phyloP scores from a whole-genome alignment of 345 rosid genomes.

The Euphorbia pulcherrima region DNA sequence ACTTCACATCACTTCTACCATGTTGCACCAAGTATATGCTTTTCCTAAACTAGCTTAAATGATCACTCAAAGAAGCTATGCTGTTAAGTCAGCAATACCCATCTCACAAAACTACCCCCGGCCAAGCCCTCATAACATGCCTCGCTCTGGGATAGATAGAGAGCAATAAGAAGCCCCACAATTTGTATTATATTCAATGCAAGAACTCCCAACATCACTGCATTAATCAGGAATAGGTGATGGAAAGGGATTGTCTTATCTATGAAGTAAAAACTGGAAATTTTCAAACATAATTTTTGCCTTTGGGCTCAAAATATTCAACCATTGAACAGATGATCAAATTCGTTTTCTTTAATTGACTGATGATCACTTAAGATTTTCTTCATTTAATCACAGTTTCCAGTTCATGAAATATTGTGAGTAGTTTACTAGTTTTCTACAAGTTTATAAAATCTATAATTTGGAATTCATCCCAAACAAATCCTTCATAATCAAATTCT shows the following conservation, averaged over 20 bases:
- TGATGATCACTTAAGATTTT: not conserved
- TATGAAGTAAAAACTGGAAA: not conserved
- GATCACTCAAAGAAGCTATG: not conserved
- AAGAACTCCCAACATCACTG: not conserved
- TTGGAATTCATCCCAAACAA: not conserved
- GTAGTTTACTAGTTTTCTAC: too few species aligned
- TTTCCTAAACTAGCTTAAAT: not conserved
- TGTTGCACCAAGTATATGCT: not conserved
- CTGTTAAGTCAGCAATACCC: not conserved
- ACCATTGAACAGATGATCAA: not conserved
- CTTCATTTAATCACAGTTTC: too few species aligned
- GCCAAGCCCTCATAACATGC: not conserved
- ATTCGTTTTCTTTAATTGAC: too few species aligned
- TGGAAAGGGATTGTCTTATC: not conserved
- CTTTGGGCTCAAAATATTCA: too few species aligned
- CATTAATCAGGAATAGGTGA: not conserved
- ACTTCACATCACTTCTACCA: not conserved
- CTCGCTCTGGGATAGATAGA: not conserved
- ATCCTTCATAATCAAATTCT: not conserved
- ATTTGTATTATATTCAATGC: not conserved
- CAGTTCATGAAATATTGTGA: not conserved
- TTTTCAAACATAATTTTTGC: not conserved
- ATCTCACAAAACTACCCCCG: not conserved
- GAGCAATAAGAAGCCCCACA: not conserved
- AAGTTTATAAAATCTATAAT: not conserved